A percentile compares a stretch with the other conserved stretches of the same genome.
phyloP scores from a whole-genome alignment of 257 asterid genomes.

The Solanum paucissectum region DNA sequence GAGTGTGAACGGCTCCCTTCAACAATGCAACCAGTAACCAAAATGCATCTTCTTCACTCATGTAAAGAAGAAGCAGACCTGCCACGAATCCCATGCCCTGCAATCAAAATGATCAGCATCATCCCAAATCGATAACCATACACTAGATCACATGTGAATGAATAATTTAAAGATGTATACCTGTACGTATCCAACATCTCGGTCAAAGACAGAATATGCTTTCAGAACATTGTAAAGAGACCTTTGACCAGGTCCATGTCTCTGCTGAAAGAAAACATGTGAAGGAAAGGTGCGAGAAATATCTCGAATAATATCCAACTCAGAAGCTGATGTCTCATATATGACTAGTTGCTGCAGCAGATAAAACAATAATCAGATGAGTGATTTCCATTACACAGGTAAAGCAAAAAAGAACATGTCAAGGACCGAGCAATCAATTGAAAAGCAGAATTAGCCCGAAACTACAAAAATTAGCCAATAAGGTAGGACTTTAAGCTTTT shows the following conservation, averaged over 20 bases:
- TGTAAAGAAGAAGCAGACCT: conserved; percentile 90
- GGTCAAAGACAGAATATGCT: conserved; percentile 90
- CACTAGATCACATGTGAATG: conserved; percentile 1
- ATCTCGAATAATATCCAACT: conserved; percentile 92
- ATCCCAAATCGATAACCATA: not conserved
- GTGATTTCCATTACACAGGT: not conserved
- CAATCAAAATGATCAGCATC: conserved; percentile 18
- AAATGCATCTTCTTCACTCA: conserved; percentile 99
- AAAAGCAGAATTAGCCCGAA: not conserved
- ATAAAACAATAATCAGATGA: conserved; percentile 3
- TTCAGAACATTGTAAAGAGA: conserved; percentile 94
- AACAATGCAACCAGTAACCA: conserved; percentile 98
- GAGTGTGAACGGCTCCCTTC: conserved; percentile 98
- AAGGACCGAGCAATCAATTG: not conserved
- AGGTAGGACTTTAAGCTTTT: not conserved
- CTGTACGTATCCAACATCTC: conserved; percentile 99
- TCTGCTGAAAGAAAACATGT: conserved; percentile 97
- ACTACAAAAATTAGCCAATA: not conserved
- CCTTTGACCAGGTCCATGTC: conserved; percentile 99
- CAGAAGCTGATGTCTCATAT: conserved; percentile 98
- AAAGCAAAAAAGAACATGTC: not conserved
- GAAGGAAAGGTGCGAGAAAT: conserved; percentile 99
- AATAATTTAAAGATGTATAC: conserved; percentile 21
- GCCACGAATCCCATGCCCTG: conserved; percentile 99
- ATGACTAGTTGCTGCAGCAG: conserved; percentile 89